phyloP scores from a whole-genome alignment of 805 yeast genomes.

The Lachancea mirantina region DNA sequence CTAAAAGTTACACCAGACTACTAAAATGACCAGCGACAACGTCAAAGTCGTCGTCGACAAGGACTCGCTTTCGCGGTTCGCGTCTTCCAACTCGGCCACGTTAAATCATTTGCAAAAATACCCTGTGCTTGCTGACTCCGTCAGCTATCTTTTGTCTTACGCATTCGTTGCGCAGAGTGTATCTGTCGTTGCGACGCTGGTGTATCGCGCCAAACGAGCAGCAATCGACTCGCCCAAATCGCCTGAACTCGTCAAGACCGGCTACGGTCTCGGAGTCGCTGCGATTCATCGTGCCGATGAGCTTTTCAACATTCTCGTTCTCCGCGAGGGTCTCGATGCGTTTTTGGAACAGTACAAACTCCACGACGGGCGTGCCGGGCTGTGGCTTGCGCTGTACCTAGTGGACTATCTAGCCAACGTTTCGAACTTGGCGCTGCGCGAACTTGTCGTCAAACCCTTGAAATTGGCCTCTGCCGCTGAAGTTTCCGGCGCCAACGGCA shows the following conservation, averaged over 20 bases:
- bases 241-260: slow-evolving; percentile 15
- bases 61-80: slow-evolving; percentile 19
- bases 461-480: slow-evolving; percentile 13
- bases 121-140: slow-evolving; percentile 11
- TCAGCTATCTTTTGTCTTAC: slow-evolving; percentile 14
- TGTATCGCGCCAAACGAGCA: slow-evolving; percentile 9
- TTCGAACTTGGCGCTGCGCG: slow-evolving; percentile 23
- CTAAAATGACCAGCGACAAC: slow-evolving; percentile 3
- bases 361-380: slow-evolving; percentile 19
- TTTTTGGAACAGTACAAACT: slow-evolving; percentile 14
- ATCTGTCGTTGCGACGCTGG: slow-evolving; percentile 12
- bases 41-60: slow-evolving; percentile 22
- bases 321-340: slow-evolving; percentile 28
- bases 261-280: slow-evolving; percentile 11
- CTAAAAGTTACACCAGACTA: too few relatives aligned
- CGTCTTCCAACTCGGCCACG: slow-evolving; percentile 21
- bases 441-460: slow-evolving; percentile 26
- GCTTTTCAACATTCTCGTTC: slow-evolving; percentile 20
- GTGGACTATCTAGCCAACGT: slow-evolving; percentile 28
- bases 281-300: slow-evolving; percentile 17
- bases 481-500: slow-evolving; percentile 5
- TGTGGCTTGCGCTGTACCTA: slow-evolving; percentile 25
- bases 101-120: slow-evolving; percentile 21
- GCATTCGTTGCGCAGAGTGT: slow-evolving; percentile 16
- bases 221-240: slow-evolving; percentile 18